Conservation (phyloP, 331 rosid species). For the Erythrophleum ivorense region DNA sequence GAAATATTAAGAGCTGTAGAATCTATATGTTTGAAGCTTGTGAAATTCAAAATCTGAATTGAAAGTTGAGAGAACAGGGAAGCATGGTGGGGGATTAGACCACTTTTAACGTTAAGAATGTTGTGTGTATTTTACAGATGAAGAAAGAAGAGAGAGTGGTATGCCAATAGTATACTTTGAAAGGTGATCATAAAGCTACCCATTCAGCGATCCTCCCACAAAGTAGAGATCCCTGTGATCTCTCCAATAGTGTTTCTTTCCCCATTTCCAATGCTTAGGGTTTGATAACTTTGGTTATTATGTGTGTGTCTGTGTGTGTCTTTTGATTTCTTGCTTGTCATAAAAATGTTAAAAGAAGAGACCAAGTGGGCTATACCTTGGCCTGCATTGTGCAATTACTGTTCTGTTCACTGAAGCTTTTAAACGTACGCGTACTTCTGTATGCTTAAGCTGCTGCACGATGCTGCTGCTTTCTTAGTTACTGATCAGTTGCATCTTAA, state of each 20-base stretch:
- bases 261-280: slow-evolving; percentile 71
- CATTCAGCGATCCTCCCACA: slow-evolving; percentile 59
- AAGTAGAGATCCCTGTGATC: slow-evolving; percentile 59
- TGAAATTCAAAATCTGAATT: slow-evolving; percentile 34
- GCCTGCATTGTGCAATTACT: slow-evolving; percentile 26
- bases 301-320: slow-evolving; percentile 9
- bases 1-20: slow-evolving; percentile 3
- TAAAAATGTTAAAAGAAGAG: slow-evolving; percentile 58
- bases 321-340: slow-evolving; percentile 43
- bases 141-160: slow-evolving; percentile 6
- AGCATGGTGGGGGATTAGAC: slow-evolving; percentile 54
- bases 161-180: slow-evolving; percentile 46
- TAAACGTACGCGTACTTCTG: slow-evolving; percentile 38
- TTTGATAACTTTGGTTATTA: slow-evolving; percentile 58
- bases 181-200: slow-evolving; percentile 71
- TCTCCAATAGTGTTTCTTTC: slow-evolving; percentile 59
- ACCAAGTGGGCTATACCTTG: slow-evolving; percentile 39
- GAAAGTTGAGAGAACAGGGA: slow-evolving; percentile 50
- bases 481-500: slow-evolving; percentile 20
- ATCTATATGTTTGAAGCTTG: slow-evolving; percentile 21
- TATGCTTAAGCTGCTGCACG: slow-evolving; percentile 25
- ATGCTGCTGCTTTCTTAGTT: slow-evolving; percentile 27
- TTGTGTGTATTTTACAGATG: slow-evolving; percentile 44
- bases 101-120: slow-evolving; percentile 86
- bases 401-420: slow-evolving; percentile 31